These are phyloP conservation scores for Trypanosomatidae sp. DNA, from an alignment of 208 protist species.

Conservation along the genomic window DNA sequence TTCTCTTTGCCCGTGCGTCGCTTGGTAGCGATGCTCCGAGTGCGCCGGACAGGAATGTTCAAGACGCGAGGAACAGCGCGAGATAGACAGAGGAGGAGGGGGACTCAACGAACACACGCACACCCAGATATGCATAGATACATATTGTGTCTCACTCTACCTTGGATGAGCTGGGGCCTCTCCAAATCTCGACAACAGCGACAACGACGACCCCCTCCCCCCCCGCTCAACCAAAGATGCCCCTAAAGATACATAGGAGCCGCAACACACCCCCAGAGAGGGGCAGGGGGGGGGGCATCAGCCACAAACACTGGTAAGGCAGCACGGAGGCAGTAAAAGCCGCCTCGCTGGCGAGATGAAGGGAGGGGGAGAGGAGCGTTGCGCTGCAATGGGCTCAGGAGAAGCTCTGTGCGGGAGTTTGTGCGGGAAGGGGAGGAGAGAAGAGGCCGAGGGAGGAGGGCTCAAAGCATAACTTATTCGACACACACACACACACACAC, in stretches of 20 bases:
- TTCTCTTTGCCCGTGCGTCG: not conserved
- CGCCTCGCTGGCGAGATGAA: not conserved
- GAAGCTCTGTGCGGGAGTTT: not conserved
- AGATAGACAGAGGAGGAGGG: not conserved
- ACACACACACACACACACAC: slow-evolving; percentile 1
- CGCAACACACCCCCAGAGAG: not conserved
- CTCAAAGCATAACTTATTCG: not conserved
- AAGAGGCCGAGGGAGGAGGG: not conserved
- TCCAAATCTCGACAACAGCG: not conserved
- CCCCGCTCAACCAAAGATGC: not conserved
- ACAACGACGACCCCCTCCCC: not conserved
- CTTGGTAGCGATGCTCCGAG: not conserved
- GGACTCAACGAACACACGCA: not conserved
- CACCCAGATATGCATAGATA: not conserved
- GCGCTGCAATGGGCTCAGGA: not conserved
- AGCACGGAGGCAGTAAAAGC: not conserved
- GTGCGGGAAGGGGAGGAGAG: not conserved
- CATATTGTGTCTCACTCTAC: not conserved
- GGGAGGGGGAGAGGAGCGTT: not conserved
- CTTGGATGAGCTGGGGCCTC: not conserved
- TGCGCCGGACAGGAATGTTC: not conserved
- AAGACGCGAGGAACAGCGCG: not conserved
- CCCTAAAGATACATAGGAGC: not conserved
- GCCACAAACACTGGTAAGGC: slow-evolving; percentile 7
- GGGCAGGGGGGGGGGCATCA: not conserved